Base-by-base conservation (phyloP, 805 yeast species). In the Wickerhamomyces tratensis region DNA sequence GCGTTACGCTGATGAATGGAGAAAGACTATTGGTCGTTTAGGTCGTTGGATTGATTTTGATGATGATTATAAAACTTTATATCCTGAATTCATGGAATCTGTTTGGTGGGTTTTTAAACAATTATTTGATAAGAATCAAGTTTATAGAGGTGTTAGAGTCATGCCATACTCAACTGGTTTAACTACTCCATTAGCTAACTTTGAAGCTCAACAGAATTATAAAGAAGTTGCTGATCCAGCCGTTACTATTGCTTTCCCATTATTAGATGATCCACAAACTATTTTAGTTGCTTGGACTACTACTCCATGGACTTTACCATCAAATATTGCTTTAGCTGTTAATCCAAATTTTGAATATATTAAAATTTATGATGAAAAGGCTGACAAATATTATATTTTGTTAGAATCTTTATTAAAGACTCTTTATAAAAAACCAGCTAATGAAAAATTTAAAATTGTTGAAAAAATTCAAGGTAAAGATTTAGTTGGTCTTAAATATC, bases 21-120 rank as follows among this genome's bases (percentile, higher is more conserved):
- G 95, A 61, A 73, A 74, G 49, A 89, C 95, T 53, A 86, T 93
- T 56, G 91, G 88, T 42, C 84, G 98, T 67, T 67, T 93, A 52
- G 99, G 98, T 50, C 84, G 99, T 67, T 93, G 99, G 99, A 89
- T 93, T 60, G 99, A 93, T 67, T 91, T 93, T 69, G 98, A 93
- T 63, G 87, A 93, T 63, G 99, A 93, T 68, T 89, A 89, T 74
- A 91, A 91, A 71, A 93, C 98, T 29, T 74, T 93, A 65, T 88
- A 94, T 63, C 96, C 97, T 39, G 72, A 82, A 44, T 93, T 87
- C 56, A 93, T 93, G 99, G 99, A 93, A 70, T 86, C 96, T 38
- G 93, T 82, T 39, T 93, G 99, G 99, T 93, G 98, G 98, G 96
- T 87, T 31, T 93, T 93, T 76, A 80, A 84, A 69, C 79, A 87